These are phyloP conservation scores for Chamaenerion angustifolium DNA, from an alignment of 345 rosid species.

Conservation along the genomic window DNA sequence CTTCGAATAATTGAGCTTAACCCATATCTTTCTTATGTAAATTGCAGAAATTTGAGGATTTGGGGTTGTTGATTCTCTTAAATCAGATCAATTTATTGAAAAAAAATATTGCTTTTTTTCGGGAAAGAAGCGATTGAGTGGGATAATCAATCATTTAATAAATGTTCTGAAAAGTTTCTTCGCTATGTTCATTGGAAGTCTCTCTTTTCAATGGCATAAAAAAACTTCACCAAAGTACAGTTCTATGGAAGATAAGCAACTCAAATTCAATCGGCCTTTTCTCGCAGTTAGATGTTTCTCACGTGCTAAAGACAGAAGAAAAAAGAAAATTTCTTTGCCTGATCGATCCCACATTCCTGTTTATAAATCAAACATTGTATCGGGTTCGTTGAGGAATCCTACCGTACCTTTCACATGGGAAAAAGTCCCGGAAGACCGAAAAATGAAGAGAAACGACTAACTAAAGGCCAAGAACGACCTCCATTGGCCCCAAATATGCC, in stretches of 20 bases:
- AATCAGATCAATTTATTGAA: no score
- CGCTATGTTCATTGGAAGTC: no score
- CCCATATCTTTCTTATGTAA: no score
- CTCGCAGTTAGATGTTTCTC: slow-evolving; percentile 56
- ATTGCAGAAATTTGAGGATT: no score
- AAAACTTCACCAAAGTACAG: slow-evolving; percentile 4
- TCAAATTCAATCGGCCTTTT: slow-evolving; percentile 65
- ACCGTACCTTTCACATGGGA: slow-evolving; percentile 85
- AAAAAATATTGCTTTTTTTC: no score
- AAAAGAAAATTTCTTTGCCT: slow-evolving; percentile 21
- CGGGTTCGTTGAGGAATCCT: slow-evolving; percentile 71
- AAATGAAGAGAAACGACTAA: slow-evolving; percentile 24
- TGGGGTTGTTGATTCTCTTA: no score
- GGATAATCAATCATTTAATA: no score
- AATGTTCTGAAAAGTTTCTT: no score
- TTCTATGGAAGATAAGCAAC: slow-evolving; percentile 60
- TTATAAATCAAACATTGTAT: slow-evolving; percentile 62
- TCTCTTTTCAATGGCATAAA: not conserved
- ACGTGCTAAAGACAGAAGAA: slow-evolving; percentile 28
- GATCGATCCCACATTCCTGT: slow-evolving; percentile 28
- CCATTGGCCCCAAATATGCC: slow-evolving; percentile 61
- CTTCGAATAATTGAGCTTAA: no score
- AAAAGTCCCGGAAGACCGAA: slow-evolving; percentile 73
- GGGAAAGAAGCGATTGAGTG: no score
- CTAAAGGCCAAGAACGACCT: slow-evolving; percentile 10